These are phyloP conservation scores for Linnemannia schmuckeri DNA, from an alignment of 192 early-diverging fungal species.

Conservation along the genomic window DNA sequence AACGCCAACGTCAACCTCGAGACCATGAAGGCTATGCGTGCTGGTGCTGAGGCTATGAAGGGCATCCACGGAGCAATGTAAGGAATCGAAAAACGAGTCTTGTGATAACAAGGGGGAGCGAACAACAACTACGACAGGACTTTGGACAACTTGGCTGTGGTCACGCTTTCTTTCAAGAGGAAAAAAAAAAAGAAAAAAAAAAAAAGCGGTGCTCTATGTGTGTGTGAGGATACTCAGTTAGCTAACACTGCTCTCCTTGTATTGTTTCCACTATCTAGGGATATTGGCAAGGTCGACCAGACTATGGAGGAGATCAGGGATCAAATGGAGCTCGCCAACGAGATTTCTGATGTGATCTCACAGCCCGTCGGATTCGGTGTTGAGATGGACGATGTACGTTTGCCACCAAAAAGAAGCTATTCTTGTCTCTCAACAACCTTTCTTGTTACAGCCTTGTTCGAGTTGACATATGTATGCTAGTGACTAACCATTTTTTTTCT, in stretches of 20 bases:
- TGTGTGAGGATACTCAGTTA: neutral
- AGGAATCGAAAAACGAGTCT: slow-evolving; percentile 15
- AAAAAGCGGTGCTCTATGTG: neutral
- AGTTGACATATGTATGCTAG: neutral
- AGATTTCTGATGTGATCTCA: slow-evolving; percentile 93
- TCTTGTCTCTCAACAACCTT: neutral
- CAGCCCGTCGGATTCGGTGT: slow-evolving; percentile 88
- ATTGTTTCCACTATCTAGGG: slow-evolving; percentile 59
- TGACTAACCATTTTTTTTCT: neutral
- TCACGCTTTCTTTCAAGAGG: neutral
- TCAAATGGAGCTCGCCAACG: slow-evolving; percentile 97
- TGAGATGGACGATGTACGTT: slow-evolving; percentile 87
- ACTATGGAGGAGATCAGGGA: slow-evolving; percentile 98
- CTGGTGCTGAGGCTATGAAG: slow-evolving; percentile 95
- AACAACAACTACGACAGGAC: neutral
- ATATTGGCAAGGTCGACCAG: slow-evolving; percentile 94
- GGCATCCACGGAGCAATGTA: slow-evolving; percentile 90
- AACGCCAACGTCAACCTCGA: slow-evolving; percentile 96
- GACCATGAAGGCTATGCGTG: slow-evolving; percentile 94
- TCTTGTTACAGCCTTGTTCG: neutral
- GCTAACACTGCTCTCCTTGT: neutral
- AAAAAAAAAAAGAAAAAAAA: neutral
- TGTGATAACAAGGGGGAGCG: neutral
- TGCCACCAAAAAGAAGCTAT: slow-evolving; percentile 3
- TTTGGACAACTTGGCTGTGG: neutral